Evolutionary conservation across 805 yeast genomes (phyloP), one percentile per base, ranked within the genome.

Genomic region (Barnettozyma sp.): DNA sequence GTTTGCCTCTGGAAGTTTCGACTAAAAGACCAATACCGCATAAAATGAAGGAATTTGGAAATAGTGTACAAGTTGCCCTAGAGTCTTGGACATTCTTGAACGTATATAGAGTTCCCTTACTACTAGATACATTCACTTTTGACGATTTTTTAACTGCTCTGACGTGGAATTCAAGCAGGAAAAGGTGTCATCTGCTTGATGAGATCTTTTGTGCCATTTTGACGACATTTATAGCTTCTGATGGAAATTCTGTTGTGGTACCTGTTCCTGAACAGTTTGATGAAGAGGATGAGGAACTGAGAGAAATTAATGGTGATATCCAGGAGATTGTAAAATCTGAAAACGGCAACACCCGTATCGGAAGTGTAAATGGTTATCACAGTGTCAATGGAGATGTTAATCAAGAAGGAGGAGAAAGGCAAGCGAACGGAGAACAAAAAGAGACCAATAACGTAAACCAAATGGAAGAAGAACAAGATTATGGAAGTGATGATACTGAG

Each of bases 41-140:
- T 2, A 37, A 23, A 16, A 11, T 49, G 10, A 31, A 35, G 1
- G 46, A 36, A 2, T 30, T 52, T 3, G 49, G 52, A 7, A 36
- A 33, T 5, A 41, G 36, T 18, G 46, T 49, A 1, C 36, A 50
- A 33, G 73, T 71, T 33, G 69, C 80, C 1, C 52, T 86, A 17
- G 88, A 83, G 48, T 55, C 71, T 4, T 86, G 94, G 94, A 63
- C 73, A 2, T 86, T 85, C 49, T 56, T 84, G 20, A 83, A 83
- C 53, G 68, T 82, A 34, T 85, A 78, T 55, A 73, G 76, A 45
- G 68, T 68, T 23, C 75, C 85, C 1, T 60, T 85, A 22, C 52
- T 69, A 5, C 58, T 86, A n/a, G 86, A 80, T 48, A 71, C 81
- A 0, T 78, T 83, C 48, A 78, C 90, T 0, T 83, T 82, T 60